Evolutionary conservation across 2,329 filamentous ascomycete genomes (phyloP).

Genomic region (Penicillium expansum): DNA sequence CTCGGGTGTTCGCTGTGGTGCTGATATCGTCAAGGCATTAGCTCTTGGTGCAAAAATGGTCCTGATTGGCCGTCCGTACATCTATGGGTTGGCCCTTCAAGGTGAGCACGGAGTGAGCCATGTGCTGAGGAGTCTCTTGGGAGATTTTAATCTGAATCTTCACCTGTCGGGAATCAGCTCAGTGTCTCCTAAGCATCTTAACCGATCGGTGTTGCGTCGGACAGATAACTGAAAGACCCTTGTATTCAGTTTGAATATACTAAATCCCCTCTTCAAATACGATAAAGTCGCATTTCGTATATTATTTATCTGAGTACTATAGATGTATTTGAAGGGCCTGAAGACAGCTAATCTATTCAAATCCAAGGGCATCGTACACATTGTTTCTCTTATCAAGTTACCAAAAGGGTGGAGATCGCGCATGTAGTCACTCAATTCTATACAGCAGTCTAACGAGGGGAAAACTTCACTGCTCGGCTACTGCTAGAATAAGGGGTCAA

Average conservation of each 20-base stretch:
- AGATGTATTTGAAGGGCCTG: not conserved
- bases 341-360: not conserved
- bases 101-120: conserved; percentile 55
- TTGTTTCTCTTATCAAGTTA: not conserved
- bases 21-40: conserved; percentile 50
- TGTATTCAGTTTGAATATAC: not conserved
- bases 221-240: not conserved
- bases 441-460: not conserved
- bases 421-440: not conserved
- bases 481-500: not conserved
- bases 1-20: conserved; percentile 45
- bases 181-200: not conserved
- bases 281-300: not conserved
- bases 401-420: not conserved
- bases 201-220: not conserved
- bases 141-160: conserved; percentile 14
- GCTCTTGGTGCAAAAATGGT: conserved; percentile 54
- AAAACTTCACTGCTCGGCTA: not conserved
- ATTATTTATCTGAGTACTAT: not conserved
- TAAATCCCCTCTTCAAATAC: not conserved
- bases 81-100: conserved; percentile 56
- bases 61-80: conserved; percentile 51
- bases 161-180: not conserved
- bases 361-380: not conserved
- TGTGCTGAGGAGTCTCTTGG: conserved; percentile 38